phyloP scores from a whole-genome alignment of 2,329 filamentous ascomycete species.

The Drechslerella coelobrocha region DNA sequence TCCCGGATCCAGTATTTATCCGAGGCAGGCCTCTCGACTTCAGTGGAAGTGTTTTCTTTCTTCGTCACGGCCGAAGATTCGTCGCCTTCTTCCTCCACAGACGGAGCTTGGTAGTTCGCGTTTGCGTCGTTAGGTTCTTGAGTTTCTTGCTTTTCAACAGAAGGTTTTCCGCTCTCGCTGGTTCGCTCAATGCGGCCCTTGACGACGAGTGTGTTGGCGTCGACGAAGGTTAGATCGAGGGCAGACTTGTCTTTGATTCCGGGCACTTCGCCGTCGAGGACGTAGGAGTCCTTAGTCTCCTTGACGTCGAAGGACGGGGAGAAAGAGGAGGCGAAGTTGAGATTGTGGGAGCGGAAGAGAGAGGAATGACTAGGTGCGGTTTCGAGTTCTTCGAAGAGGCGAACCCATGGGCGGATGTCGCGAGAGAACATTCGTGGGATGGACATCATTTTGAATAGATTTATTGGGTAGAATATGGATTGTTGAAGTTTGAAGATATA shows the following conservation, averaged over 20 bases:
- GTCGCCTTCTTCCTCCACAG: constrained; percentile 28
- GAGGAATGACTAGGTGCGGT: not conserved
- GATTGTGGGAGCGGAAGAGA: constrained; percentile 36
- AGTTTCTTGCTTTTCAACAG: not conserved
- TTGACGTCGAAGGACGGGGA: constrained; percentile 62
- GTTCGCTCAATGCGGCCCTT: constrained; percentile 59
- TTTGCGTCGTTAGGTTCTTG: not conserved
- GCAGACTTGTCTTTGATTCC: constrained; percentile 60
- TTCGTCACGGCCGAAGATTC: constrained; percentile 14
- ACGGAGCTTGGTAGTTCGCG: constrained; percentile 27
- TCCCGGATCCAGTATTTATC: constrained; percentile 51
- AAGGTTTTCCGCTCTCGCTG: constrained; percentile 24
- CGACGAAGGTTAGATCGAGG: constrained; percentile 62
- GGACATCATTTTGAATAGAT: constrained; percentile 33
- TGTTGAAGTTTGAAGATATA: not conserved
- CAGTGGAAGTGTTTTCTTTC: not conserved
- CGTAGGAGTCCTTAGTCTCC: constrained; percentile 60
- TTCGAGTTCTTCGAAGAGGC: constrained; percentile 48
- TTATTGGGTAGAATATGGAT: not conserved
- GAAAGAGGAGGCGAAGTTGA: constrained; percentile 56
- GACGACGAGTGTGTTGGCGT: constrained; percentile 61
- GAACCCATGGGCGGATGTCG: constrained; percentile 35
- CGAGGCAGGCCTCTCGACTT: constrained; percentile 12
- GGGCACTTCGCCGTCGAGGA: constrained; percentile 62
- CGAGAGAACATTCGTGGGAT: constrained; percentile 36